These are phyloP conservation scores for Trifolium fragiferum DNA, from an alignment of 306 rosid genomes.

Conservation along the genomic window DNA sequence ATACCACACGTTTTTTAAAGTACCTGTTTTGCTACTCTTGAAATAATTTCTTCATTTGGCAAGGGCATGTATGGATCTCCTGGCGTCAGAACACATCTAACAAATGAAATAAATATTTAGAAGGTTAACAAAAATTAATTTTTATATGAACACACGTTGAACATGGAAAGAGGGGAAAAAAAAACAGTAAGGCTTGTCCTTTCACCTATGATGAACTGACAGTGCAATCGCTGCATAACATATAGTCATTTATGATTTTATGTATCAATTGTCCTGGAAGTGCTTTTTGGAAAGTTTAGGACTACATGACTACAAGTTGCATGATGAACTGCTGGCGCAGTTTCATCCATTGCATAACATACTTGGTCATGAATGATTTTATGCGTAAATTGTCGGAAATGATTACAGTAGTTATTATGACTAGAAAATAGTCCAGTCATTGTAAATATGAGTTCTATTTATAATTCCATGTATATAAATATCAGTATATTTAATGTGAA, in stretches of 20 bases:
- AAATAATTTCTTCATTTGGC: conserved; percentile 81
- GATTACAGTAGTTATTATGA: conserved; percentile 7
- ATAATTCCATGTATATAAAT: conserved; percentile 4
- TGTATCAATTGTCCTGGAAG: not conserved
- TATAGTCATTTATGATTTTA: not conserved
- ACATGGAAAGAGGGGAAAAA: not conserved
- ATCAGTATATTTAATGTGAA: conserved; percentile 3
- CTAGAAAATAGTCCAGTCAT: conserved; percentile 14
- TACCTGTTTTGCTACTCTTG: conserved; percentile 91
- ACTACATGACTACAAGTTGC: not conserved
- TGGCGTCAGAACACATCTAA: conserved; percentile 95
- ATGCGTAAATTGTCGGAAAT: not conserved
- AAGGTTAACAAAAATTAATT: conserved; percentile 34
- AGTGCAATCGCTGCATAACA: not conserved
- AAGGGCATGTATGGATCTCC: conserved; percentile 99
- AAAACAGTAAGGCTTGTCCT: not conserved
- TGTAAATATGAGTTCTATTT: not conserved
- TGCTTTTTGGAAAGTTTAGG: not conserved
- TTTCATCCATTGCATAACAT: conserved; percentile 27
- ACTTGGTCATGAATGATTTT: conserved; percentile 5
- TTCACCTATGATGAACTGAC: conserved; percentile 8
- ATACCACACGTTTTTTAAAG: conserved; percentile 18
- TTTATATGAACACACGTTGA: not conserved
- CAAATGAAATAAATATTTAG: conserved; percentile 34
- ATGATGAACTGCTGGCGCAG: conserved; percentile 12